Evolutionary conservation across 2,329 filamentous ascomycete species (phyloP).

Genomic region (Penicillium sp.): DNA sequence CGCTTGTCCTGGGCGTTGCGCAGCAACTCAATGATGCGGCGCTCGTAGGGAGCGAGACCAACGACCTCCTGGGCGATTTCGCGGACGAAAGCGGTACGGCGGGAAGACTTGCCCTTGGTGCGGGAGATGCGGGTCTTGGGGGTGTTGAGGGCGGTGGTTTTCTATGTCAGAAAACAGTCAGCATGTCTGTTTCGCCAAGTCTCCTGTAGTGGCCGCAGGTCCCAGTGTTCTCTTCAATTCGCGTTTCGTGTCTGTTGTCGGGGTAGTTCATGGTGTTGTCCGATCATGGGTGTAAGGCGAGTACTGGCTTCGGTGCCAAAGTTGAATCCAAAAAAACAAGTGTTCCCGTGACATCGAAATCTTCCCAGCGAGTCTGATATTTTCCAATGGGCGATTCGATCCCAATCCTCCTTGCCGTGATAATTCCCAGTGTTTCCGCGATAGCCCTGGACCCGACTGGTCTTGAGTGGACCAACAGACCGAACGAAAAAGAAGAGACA

Average conservation of each 20-base stretch:
- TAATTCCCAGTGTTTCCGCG: neutral
- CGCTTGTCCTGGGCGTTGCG: constrained; percentile 99
- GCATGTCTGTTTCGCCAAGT: constrained; percentile 31
- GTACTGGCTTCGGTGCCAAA: constrained; percentile 1
- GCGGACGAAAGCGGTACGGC: constrained; percentile 92
- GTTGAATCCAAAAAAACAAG: constrained; percentile 1
- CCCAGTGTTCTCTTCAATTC: constrained; percentile 7
- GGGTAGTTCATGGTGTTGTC: neutral
- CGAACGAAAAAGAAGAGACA: constrained; percentile 13
- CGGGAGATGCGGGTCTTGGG: constrained; percentile 69
- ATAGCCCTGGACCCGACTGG: constrained; percentile 12
- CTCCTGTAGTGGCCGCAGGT: neutral
- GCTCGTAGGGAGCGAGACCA: constrained; percentile 91
- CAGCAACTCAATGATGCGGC: constrained; percentile 96
- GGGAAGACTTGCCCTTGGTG: constrained; percentile 92
- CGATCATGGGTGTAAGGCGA: neutral
- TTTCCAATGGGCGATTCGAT: neutral
- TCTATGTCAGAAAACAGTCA: constrained; percentile 49
- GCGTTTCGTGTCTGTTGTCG: neutral
- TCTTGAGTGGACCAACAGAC: constrained; percentile 15
- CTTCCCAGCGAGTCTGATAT: neutral
- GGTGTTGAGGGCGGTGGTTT: constrained; percentile 67
- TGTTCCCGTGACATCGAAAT: constrained; percentile 2
- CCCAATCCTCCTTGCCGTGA: neutral
- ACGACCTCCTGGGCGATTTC: constrained; percentile 98